Base-by-base conservation (phyloP, 2,329 filamentous ascomycete species). In the Aspergillus versicolor region DNA sequence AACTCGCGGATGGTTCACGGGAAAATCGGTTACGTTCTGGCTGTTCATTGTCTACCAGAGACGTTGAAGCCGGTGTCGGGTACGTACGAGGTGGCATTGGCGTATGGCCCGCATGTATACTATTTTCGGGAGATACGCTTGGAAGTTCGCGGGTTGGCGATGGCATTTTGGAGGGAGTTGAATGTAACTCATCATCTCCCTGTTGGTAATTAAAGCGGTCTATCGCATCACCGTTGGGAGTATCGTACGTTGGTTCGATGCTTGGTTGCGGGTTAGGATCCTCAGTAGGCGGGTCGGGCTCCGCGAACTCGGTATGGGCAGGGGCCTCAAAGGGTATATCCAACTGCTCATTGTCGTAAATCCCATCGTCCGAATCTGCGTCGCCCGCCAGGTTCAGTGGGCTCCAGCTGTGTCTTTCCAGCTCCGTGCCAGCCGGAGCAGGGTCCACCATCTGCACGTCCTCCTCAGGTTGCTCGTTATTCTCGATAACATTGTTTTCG, bases 61-160 rank as follows among this genome's bases (percentile, higher is more conserved):
- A 76, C 27, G 75, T 75, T 13, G 73, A 75, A 2, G 71, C 73
- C 9, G 74, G 74, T 11, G 71, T 74, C 12, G 75, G 74, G 56
- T 77, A 77, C n/a, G 63, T 65, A 48, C 69, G 71, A 49, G 66
- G 67, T 46, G 68, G 65, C 43, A 62, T 59, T 13, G 73, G 73
- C 30, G 68, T 72, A 34, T 41, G 51, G 13, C 51, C 51, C 21
- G 51, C 51, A 46, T 46, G n/a, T n/a, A 70, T 64, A 46, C 67
- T 70, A 52, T 74, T 73, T 47, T 70, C 65, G 5, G 69, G 65
- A 24, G 73, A 74, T 58, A 64, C 54, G 9, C 58, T 64, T 43
- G 59, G 61, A 50, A 59, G 60, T 50, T 67, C 65, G 48, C 65
- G 66, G 7, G 60, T 60, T 38, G 70, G 67, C 7, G 73, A 71